These are phyloP conservation scores for Narthecium ossifragum DNA, from an alignment of 106 monocot genomes.

Conservation along the genomic window DNA sequence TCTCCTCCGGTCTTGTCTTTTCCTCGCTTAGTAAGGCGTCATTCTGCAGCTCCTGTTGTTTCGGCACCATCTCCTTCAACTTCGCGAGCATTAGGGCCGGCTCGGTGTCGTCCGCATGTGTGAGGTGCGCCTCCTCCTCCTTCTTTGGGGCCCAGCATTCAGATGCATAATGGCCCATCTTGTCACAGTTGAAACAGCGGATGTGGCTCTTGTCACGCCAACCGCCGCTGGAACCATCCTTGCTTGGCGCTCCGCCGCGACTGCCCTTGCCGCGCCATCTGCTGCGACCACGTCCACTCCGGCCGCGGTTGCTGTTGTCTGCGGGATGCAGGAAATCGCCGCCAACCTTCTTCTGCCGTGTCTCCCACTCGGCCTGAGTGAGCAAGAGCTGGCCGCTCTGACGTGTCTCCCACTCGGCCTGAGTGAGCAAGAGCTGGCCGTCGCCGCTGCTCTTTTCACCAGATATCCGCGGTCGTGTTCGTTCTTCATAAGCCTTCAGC, in stretches of 20 bases:
- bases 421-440: too few species aligned
- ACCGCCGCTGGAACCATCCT: neutral
- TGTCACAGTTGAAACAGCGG: conserved; percentile 7
- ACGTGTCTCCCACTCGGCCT: too few species aligned
- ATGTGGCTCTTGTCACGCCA: conserved; percentile 11
- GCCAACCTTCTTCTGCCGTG: conserved; percentile 7
- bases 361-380: too few species aligned
- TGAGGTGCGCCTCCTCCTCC: conserved; percentile 5
- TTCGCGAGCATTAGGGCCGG: neutral
- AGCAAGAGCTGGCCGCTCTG: too few species aligned
- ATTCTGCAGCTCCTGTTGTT: neutral
- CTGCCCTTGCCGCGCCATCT: neutral
- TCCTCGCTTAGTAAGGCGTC: conserved; percentile 4
- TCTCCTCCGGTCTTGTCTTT: neutral
- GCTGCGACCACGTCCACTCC: neutral
- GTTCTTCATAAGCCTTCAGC: conserved; percentile 14
- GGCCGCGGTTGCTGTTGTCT: neutral
- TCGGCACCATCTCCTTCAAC: neutral
- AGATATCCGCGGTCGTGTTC: neutral
- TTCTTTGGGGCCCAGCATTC: neutral
- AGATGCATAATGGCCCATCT: conserved; percentile 9
- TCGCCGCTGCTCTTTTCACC: neutral
- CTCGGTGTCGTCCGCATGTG: neutral
- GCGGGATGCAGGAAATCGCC: neutral
- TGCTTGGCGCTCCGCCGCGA: neutral